Conservation (phyloP, 371 early-diverging fungal species). For the Batrachochytrium dendrobatidis region DNA sequence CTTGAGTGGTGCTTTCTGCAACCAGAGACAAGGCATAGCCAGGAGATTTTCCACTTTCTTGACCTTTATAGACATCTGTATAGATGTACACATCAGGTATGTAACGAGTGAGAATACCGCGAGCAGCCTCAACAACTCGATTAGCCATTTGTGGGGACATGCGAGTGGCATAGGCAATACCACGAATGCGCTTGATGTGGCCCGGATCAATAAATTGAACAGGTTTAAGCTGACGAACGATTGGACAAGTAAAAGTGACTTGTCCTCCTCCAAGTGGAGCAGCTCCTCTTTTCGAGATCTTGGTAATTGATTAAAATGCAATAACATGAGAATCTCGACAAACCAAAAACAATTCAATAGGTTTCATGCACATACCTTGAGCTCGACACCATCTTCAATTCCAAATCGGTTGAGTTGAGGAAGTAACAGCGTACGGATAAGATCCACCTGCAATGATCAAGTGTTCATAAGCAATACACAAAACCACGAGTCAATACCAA, state of each 20-base stretch:
- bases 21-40: conserved; percentile 89
- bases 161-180: conserved; percentile 86
- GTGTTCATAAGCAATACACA: conserved; percentile 9
- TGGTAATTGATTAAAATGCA: not conserved
- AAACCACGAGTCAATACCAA: too few relatives aligned
- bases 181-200: conserved; percentile 86
- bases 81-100: conserved; percentile 95
- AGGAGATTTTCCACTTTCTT: conserved; percentile 86
- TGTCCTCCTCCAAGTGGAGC: conserved; percentile 95
- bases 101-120: conserved; percentile 74
- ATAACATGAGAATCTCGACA: not conserved
- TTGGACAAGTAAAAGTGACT: conserved; percentile 76
- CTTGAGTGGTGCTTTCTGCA: conserved; percentile 85
- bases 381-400: conserved; percentile 69
- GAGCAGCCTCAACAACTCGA: conserved; percentile 83
- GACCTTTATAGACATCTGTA: conserved; percentile 93
- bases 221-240: conserved; percentile 71
- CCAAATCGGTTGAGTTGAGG: conserved; percentile 81
- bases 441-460: conserved; percentile 54
- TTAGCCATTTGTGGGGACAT: conserved; percentile 94
- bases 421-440: conserved; percentile 81
- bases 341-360: not conserved
- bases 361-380: conserved; percentile 48
- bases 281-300: conserved; percentile 85
- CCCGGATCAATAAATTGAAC: conserved; percentile 76